phyloP scores from a whole-genome alignment of 192 early-diverging fungal genomes.

The Coemansia sp. region DNA sequence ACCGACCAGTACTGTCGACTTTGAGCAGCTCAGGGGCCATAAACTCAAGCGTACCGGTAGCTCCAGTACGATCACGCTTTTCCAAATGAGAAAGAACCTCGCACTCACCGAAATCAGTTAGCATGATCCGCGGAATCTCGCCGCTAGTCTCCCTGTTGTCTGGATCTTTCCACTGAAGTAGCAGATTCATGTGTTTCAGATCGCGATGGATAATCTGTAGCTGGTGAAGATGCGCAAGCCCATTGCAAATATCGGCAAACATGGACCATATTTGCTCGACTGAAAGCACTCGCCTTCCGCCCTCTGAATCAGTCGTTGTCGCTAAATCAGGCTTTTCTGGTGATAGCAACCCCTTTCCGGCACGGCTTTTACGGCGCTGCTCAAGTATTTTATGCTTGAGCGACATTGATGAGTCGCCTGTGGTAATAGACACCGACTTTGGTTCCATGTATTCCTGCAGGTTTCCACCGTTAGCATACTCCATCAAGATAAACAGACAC shows the following conservation, averaged over 20 bases:
- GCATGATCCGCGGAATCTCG: slow-evolving; percentile 71
- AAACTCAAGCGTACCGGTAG: slow-evolving; percentile 93
- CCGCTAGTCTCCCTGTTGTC: slow-evolving; percentile 25
- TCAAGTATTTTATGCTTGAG: slow-evolving; percentile 30
- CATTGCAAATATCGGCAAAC: slow-evolving; percentile 90
- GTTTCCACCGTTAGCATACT: slow-evolving; percentile 91
- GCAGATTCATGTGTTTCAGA: slow-evolving; percentile 89
- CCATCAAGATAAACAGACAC: slow-evolving; percentile 95
- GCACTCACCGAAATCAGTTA: slow-evolving; percentile 98
- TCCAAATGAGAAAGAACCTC: slow-evolving; percentile 72
- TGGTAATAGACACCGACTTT: background rate
- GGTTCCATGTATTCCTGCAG: slow-evolving; percentile 86
- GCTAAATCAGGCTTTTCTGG: background rate
- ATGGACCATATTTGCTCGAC: slow-evolving; percentile 78
- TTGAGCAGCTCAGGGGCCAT: slow-evolving; percentile 80
- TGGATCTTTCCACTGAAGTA: slow-evolving; percentile 67
- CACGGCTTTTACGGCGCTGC: slow-evolving; percentile 22
- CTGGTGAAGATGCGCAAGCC: slow-evolving; percentile 82
- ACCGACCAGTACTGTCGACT: slow-evolving; percentile 64
- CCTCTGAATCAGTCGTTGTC: background rate
- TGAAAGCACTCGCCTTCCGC: slow-evolving; percentile 43
- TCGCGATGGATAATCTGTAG: slow-evolving; percentile 92
- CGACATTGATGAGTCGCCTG: slow-evolving; percentile 11
- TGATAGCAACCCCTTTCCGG: background rate
- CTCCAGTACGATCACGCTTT: slow-evolving; percentile 81